Evolutionary conservation across 208 protist genomes (phyloP).

Genomic region (Leishmania lainsoni): DNA sequence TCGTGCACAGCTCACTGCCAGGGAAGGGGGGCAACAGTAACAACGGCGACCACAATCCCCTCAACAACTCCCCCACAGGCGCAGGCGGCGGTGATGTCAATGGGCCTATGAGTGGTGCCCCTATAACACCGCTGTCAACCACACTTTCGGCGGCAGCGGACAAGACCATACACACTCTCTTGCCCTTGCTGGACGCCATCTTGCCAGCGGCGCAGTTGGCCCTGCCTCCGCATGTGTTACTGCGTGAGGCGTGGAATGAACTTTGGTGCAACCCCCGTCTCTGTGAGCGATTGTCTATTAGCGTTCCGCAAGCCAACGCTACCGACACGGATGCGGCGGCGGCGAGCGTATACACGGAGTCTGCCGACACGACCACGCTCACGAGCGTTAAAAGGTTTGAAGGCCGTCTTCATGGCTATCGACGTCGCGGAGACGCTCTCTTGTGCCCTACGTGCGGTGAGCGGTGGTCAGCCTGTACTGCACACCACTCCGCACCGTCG

Average conservation of each 20-base stretch:
- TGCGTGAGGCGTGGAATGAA: conserved; percentile 81
- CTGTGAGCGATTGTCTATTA: conserved; percentile 31
- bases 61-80: neutral
- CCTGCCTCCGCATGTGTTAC: conserved; percentile 35
- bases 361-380: conserved; percentile 12
- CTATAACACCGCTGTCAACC: neutral
- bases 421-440: conserved; percentile 19
- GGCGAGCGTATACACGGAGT: conserved; percentile 16
- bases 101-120: neutral
- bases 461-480: conserved; percentile 60
- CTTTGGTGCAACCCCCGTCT: conserved; percentile 48
- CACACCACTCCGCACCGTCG: conserved; percentile 48
- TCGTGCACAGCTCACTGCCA: conserved; percentile 9
- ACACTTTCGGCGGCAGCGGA: neutral
- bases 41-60: neutral
- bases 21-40: neutral
- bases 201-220: conserved; percentile 30
- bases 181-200: conserved; percentile 36
- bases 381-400: conserved; percentile 19
- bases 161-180: conserved; percentile 18
- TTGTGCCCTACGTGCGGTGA: conserved; percentile 70
- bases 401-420: conserved; percentile 2
- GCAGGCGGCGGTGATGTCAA: neutral
- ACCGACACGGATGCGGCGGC: neutral
- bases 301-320: neutral